phyloP scores from a whole-genome alignment of 2,329 filamentous ascomycete genomes.

The Moelleriella libera region DNA sequence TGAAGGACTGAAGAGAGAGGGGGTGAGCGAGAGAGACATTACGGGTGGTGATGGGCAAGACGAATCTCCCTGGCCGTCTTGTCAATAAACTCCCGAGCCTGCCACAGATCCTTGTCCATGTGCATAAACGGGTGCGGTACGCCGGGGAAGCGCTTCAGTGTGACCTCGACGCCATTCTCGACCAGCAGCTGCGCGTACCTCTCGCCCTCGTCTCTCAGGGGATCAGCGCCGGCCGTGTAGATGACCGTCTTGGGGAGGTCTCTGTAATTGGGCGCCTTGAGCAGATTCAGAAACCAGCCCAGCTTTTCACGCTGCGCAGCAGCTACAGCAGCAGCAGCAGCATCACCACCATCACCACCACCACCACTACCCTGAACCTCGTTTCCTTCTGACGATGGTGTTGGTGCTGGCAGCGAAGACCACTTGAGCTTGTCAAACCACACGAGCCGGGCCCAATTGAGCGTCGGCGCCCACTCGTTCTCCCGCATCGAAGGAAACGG shows the following conservation, averaged over 20 bases:
- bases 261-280: slow-evolving; percentile 18
- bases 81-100: slow-evolving; percentile 19
- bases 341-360: too few relatives aligned
- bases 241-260: slow-evolving; percentile 23
- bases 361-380: too few relatives aligned
- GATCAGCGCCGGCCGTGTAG: slow-evolving; percentile 28
- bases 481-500: slow-evolving; percentile 25
- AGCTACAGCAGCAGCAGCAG: background rate
- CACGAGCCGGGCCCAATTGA: slow-evolving; percentile 26
- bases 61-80: slow-evolving; percentile 17
- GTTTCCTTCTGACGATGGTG: background rate
- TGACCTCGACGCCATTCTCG: slow-evolving; percentile 29
- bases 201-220: slow-evolving; percentile 33
- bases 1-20: too few relatives aligned
- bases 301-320: slow-evolving; percentile 5
- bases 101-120: slow-evolving; percentile 25
- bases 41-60: slow-evolving; percentile 9
- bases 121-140: slow-evolving; percentile 36
- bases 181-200: slow-evolving; percentile 27
- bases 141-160: slow-evolving; percentile 28
- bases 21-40: background rate
- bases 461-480: slow-evolving; percentile 25
- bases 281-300: slow-evolving; percentile 17
- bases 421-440: slow-evolving; percentile 24
- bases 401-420: slow-evolving; percentile 8